Evolutionary conservation across 352 stramenopile species (phyloP).

Genomic region (Peronospora destructor): DNA sequence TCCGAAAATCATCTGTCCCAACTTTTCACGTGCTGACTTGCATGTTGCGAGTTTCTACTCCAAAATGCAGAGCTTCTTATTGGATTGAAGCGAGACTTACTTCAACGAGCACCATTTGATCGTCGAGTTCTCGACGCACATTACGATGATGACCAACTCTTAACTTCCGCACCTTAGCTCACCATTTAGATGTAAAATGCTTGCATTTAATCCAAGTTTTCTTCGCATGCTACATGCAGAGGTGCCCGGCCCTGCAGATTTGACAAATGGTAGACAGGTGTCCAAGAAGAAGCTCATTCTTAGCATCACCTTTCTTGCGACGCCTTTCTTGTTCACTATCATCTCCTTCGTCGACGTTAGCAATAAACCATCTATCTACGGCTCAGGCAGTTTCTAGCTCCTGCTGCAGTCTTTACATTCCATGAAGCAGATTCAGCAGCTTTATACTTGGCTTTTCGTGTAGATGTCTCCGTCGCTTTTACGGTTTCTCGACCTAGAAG

Average conservation of each 20-base stretch:
- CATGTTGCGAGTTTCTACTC: no score
- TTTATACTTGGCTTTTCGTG: slow-evolving; percentile 69
- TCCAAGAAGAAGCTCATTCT: slow-evolving; percentile 58
- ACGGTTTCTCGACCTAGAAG: slow-evolving; percentile 30
- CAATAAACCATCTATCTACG: slow-evolving; percentile 62
- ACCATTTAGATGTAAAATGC: slow-evolving; percentile 41
- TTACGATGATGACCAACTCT: no score
- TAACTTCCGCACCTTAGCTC: no score
- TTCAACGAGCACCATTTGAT: no score
- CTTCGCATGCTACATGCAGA: slow-evolving; percentile 58
- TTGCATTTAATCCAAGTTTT: no score
- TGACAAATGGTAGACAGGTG: slow-evolving; percentile 42
- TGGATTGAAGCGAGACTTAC: no score
- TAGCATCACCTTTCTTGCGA: slow-evolving; percentile 31
- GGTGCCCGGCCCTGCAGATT: slow-evolving; percentile 63
- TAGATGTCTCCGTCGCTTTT: slow-evolving; percentile 42
- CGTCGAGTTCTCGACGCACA: no score
- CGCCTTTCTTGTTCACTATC: no score
- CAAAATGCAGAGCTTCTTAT: no score
- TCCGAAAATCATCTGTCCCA: no score
- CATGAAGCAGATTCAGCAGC: no score
- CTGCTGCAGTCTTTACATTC: slow-evolving; percentile 54
- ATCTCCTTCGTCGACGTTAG: slow-evolving; percentile 49
- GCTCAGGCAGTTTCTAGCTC: slow-evolving; percentile 39
- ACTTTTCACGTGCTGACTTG: no score